Conservation (phyloP, 2,329 filamentous ascomycete species). For the Colletotrichum sp. region DNA sequence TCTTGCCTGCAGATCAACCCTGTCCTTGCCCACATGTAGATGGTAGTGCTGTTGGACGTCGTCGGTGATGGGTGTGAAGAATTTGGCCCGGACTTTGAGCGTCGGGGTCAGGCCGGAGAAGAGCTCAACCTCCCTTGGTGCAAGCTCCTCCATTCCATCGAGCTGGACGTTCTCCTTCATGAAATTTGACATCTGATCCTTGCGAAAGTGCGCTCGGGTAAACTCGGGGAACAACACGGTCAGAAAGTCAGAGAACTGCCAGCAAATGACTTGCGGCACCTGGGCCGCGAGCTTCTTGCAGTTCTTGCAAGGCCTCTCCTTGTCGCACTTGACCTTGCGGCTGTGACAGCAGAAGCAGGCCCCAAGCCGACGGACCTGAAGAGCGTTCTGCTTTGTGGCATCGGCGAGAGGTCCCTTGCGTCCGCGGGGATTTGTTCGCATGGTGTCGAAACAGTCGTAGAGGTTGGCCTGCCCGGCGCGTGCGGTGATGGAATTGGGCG, state of each 20-base stretch:
- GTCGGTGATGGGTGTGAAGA: slow-evolving; percentile 53
- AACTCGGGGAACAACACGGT: slow-evolving; percentile 57
- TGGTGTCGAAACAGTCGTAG: slow-evolving; percentile 60
- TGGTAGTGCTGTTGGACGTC: slow-evolving; percentile 60
- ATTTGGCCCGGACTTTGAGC: slow-evolving; percentile 53
- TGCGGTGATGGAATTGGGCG: slow-evolving; percentile 57
- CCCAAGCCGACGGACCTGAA: slow-evolving; percentile 57
- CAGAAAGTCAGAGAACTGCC: slow-evolving; percentile 63
- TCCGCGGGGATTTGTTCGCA: slow-evolving; percentile 57
- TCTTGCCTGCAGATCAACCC: slow-evolving; percentile 44
- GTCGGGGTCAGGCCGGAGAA: slow-evolving; percentile 54
- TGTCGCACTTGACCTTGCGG: slow-evolving; percentile 64
- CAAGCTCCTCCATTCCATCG: slow-evolving; percentile 43
- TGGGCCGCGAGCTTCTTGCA: slow-evolving; percentile 56
- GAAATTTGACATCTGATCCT: slow-evolving; percentile 54
- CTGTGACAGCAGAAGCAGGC: slow-evolving; percentile 66
- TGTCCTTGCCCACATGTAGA: slow-evolving; percentile 38
- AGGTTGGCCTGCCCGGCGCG: slow-evolving; percentile 54
- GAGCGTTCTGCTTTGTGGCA: slow-evolving; percentile 58
- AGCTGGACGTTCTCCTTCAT: slow-evolving; percentile 53
- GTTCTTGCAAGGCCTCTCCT: slow-evolving; percentile 59
- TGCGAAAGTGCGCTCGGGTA: slow-evolving; percentile 54
- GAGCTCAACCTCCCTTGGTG: slow-evolving; percentile 46
- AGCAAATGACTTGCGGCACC: slow-evolving; percentile 61
- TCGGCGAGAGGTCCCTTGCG: slow-evolving; percentile 60